A percentile compares a stretch with the other conserved stretches of the same genome.
These are phyloP conservation scores for Lactifluus piperatus DNA, from an alignment of 768 basidiomycete species.

Conservation along the genomic window DNA sequence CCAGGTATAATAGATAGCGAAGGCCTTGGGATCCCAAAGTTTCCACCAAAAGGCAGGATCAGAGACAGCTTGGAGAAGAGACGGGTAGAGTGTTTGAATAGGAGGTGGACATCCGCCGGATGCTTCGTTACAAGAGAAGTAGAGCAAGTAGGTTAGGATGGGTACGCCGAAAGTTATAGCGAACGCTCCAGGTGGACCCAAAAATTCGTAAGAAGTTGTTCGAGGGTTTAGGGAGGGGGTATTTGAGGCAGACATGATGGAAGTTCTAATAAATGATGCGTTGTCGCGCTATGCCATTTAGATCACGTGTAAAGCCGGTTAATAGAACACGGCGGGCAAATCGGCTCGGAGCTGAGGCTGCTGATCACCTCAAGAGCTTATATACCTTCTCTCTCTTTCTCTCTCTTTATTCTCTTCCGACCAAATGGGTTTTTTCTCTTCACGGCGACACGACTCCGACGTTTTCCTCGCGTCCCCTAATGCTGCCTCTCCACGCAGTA, in stretches of 20 bases:
- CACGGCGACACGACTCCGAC: constrained; percentile 28
- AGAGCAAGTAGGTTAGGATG: constrained; percentile 60
- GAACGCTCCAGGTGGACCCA: constrained; percentile 72
- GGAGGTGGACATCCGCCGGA: constrained; percentile 63
- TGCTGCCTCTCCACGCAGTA: not conserved
- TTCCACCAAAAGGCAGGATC: constrained; percentile 53
- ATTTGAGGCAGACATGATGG: constrained; percentile 2
- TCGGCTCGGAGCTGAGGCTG: no score
- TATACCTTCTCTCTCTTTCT: not conserved
- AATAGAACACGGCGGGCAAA: no score
- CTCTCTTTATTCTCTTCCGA: constrained; percentile 25
- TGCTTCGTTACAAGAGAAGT: constrained; percentile 66
- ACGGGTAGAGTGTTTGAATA: constrained; percentile 32
- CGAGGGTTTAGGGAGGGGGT: constrained; percentile 45
- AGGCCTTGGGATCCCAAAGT: constrained; percentile 79
- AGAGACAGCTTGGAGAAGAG: constrained; percentile 40
- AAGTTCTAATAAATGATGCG: not conserved
- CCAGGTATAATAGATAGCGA: constrained; percentile 76
- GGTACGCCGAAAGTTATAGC: constrained; percentile 67
- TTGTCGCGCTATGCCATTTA: no score
- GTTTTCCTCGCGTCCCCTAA: constrained; percentile 13
- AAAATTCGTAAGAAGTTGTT: constrained; percentile 70
- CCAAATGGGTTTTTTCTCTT: constrained; percentile 41
- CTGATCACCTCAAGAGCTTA: not conserved
- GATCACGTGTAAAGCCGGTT: no score